Base-by-base conservation (phyloP, 495 filamentous ascomycete genomes). In the Barbatosphaeria neglecta region DNA sequence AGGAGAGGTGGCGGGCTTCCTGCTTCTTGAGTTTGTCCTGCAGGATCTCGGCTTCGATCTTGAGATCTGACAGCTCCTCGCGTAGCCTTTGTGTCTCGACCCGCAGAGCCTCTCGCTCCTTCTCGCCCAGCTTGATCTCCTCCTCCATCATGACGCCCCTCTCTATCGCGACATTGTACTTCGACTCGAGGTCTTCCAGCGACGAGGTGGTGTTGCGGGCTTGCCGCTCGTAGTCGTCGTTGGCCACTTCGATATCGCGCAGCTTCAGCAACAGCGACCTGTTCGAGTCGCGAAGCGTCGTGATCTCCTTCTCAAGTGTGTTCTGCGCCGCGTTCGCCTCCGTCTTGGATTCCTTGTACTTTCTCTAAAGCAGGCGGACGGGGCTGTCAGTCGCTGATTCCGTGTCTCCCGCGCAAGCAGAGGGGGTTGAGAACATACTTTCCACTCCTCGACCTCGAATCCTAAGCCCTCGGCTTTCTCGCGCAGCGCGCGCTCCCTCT, bases 361-460 rank as follows among this genome's bases (percentile, higher is more conserved):
- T 98, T 56, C 81, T 82, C 92, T 95, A 67, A 40, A 44, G 31
- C n/a, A n/a, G n/a, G n/a, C n/a, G 38, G 43, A 45, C 39, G 24
- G 27, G 40, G 43, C 20, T 15, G 22, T 41, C 13, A 47, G 52
- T 35, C 50, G 24, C 8, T 17, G 22, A 10, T 9, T 42, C 17
- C 16, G 6, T 13, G 10, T 6, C n/a, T 15, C 22, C 18, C 19
- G 44, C 37, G 49, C 18, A 44, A 44, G 16, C 49, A 28, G 18
- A 15, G 25, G 10, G 15, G 24, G 20, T 11, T 3, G 22, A 22
- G 9, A 27, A 54, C 78, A 58, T 72, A 95, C 90, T 80, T 98
- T 96, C 92, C 92, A 98, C 66, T 98, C 92, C 17, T 95, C 90
- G 0, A 90, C 89, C 59, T 96, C 88, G 57, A 87, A 96, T 46